phyloP scores from a whole-genome alignment of 441 rosid species.

The Brassica hybrid region DNA sequence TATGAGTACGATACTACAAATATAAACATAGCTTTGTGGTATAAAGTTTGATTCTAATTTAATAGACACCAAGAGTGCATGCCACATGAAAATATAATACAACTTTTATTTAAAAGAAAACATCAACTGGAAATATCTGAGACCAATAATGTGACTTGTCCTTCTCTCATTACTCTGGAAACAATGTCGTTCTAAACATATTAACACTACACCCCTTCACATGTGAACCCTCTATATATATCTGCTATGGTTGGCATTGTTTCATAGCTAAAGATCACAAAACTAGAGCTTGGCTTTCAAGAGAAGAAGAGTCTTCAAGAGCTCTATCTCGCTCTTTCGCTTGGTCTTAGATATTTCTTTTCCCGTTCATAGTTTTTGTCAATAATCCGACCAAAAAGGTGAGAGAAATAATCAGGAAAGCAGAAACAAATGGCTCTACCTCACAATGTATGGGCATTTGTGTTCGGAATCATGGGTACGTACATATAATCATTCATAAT shows the following conservation, averaged over 20 bases:
- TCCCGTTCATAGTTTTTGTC: background rate
- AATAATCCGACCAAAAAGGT: background rate
- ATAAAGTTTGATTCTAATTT: slow-evolving; percentile 33
- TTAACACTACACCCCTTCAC: slow-evolving; percentile 37
- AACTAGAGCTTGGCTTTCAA: slow-evolving; percentile 33
- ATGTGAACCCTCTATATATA: slow-evolving; percentile 41
- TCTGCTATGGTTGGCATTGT: slow-evolving; percentile 19
- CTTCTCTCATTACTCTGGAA: slow-evolving; percentile 23
- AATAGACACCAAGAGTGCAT: slow-evolving; percentile 37
- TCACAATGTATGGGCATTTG: slow-evolving; percentile 55
- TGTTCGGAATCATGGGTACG: slow-evolving; percentile 70
- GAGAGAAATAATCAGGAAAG: slow-evolving; percentile 7
- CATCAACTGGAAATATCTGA: slow-evolving; percentile 32
- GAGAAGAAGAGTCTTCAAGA: slow-evolving; percentile 24
- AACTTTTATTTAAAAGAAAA: slow-evolving; percentile 11
- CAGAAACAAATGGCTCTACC: slow-evolving; percentile 39
- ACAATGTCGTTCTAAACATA: slow-evolving; percentile 37
- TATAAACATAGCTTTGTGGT: slow-evolving; percentile 19
- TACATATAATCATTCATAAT: background rate
- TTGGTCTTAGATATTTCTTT: slow-evolving; percentile 9
- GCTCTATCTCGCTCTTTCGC: slow-evolving; percentile 27
- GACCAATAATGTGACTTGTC: slow-evolving; percentile 39
- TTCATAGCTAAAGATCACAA: slow-evolving; percentile 32
- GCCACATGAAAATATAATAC: slow-evolving; percentile 32
- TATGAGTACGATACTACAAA: background rate